phyloP scores from a whole-genome alignment of 1,284 basidiomycete genomes.

The Rhodotorula sp. region DNA sequence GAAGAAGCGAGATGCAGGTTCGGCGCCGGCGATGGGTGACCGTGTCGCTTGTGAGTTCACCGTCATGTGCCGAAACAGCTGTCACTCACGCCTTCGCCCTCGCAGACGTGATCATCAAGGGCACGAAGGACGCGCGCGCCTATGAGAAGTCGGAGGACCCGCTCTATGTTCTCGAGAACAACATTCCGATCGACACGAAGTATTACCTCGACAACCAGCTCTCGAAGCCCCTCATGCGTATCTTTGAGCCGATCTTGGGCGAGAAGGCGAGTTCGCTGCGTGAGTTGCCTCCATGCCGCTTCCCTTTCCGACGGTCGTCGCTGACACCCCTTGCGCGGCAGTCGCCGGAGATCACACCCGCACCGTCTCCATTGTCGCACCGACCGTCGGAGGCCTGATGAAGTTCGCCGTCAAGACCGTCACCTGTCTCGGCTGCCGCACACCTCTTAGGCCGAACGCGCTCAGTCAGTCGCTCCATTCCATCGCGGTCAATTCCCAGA shows the following conservation, averaged over 20 bases:
- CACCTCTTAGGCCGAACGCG: constrained; percentile 57
- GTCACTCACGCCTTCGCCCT: neutral
- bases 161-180: constrained; percentile 91
- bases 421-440: constrained; percentile 91
- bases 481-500: neutral
- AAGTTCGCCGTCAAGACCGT: constrained; percentile 92
- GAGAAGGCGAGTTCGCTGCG: constrained; percentile 79
- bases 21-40: constrained; percentile 87
- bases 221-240: constrained; percentile 89
- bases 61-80: neutral
- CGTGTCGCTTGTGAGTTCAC: constrained; percentile 71
- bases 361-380: constrained; percentile 79
- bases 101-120: constrained; percentile 86
- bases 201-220: constrained; percentile 97
- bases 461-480: constrained; percentile 23
- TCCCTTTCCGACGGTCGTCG: neutral
- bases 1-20: constrained; percentile 92
- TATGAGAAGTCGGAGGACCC: constrained; percentile 98
- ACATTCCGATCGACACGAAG: constrained; percentile 91
- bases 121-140: constrained; percentile 93
- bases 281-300: constrained; percentile 54
- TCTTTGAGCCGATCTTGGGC: constrained; percentile 95
- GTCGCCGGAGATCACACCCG: constrained; percentile 92
- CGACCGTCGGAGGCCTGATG: constrained; percentile 91
- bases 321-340: constrained; percentile 49